Conservation (phyloP, 2,329 filamentous ascomycete genomes). For the Neoascochyta sp. region DNA sequence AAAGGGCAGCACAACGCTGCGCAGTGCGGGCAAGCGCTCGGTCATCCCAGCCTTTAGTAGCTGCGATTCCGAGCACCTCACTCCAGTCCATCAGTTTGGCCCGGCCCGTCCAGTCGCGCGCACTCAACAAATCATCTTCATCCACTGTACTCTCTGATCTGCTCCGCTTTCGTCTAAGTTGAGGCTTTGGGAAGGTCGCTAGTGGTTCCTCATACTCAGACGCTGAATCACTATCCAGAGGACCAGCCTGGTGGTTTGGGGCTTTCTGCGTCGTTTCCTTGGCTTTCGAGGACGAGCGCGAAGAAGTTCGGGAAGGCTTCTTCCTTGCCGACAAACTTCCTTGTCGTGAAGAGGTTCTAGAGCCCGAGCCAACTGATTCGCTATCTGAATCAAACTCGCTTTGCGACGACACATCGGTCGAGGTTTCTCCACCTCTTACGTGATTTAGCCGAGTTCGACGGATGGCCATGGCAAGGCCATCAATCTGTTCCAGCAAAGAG, state of each 20-base stretch:
- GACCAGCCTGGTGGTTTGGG: constrained; percentile 11
- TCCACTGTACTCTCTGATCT: constrained; percentile 10
- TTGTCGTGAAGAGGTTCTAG: constrained; percentile 13
- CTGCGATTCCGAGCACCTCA: constrained; percentile 75
- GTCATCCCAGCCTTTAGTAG: constrained; percentile 65
- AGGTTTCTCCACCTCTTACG: constrained; percentile 12
- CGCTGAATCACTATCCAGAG: constrained; percentile 41
- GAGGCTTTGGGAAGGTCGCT: constrained; percentile 2
- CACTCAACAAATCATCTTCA: constrained; percentile 9
- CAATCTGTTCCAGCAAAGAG: constrained; percentile 67
- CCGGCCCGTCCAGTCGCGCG: constrained; percentile 10
- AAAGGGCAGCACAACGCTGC: constrained; percentile 70
- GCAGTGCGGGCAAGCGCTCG: constrained; percentile 65
- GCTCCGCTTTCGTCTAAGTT: constrained; percentile 9
- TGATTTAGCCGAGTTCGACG: constrained; percentile 63
- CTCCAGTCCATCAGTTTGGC: constrained; percentile 64
- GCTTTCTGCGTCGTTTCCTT: too few relatives aligned
- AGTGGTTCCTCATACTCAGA: constrained; percentile 35
- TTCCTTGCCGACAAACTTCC: too few relatives aligned
- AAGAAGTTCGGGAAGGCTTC: too few relatives aligned
- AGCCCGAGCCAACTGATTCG: constrained; percentile 16
- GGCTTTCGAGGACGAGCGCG: too few relatives aligned
- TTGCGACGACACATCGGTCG: constrained; percentile 28
- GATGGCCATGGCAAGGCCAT: constrained; percentile 65
- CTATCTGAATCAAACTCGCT: constrained; percentile 28